Conservation (phyloP, 2,329 filamentous ascomycete species). For the Fusarium pseudonygamai region DNA sequence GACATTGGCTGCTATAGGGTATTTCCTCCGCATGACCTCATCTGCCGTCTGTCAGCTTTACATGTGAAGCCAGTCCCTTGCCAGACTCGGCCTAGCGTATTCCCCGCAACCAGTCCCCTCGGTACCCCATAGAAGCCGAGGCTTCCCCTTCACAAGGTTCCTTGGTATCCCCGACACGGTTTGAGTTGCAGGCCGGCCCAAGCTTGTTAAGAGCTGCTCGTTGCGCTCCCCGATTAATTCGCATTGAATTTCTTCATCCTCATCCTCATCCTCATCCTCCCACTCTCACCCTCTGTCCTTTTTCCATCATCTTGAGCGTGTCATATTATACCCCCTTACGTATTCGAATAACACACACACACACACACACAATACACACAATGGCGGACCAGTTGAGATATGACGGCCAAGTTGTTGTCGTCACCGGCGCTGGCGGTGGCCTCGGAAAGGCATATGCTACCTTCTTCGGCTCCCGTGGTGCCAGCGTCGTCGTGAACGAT, state of each 20-base stretch:
- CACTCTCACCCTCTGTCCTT: not conserved
- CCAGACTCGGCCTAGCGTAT: conserved; percentile 41
- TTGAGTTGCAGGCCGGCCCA: conserved; percentile 33
- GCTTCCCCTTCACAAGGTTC: conserved; percentile 41
- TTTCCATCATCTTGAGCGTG: conserved; percentile 28
- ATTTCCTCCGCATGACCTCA: conserved; percentile 43
- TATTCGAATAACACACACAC: conserved; percentile 23
- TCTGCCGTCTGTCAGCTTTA: conserved; percentile 29
- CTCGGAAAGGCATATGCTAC: conserved; percentile 83
- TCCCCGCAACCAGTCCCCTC: conserved; percentile 43
- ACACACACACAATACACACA: conserved; percentile 42
- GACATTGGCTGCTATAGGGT: conserved; percentile 15
- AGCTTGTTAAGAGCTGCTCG: conserved; percentile 42
- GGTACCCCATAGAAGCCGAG: conserved; percentile 45
- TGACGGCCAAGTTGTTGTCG: conserved; percentile 85
- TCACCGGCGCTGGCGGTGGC: conserved; percentile 83
- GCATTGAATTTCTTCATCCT: not conserved
- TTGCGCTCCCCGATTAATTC: conserved; percentile 24
- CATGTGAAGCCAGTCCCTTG: conserved; percentile 43
- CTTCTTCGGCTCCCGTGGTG: conserved; percentile 92
- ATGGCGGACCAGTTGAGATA: conserved; percentile 78
- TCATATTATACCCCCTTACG: conserved; percentile 23
- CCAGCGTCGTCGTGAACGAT: conserved; percentile 96
- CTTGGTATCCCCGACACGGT: conserved; percentile 17
- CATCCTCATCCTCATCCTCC: not conserved